phyloP scores from a whole-genome alignment of 306 rosid genomes.

The Echinosophora koreensis region DNA sequence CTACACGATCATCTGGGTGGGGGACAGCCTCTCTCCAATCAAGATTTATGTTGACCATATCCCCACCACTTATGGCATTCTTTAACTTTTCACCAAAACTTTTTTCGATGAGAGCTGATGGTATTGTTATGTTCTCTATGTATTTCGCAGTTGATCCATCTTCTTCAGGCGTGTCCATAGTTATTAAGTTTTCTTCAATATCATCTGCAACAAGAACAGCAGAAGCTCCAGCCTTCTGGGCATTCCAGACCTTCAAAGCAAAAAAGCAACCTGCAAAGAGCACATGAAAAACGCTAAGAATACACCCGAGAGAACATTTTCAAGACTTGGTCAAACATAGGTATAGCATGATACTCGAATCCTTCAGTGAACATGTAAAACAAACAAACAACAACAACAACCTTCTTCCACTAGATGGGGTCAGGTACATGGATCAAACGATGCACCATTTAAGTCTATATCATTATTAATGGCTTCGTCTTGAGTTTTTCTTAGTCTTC shows the following conservation, averaged over 20 bases:
- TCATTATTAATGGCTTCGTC: no score
- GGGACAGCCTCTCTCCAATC: conserved; percentile 97
- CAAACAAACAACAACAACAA: no score
- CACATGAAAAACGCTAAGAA: not conserved
- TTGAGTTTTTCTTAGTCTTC: no score
- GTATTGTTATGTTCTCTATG: conserved; percentile 82
- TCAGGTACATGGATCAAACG: not conserved
- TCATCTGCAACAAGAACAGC: conserved; percentile 95
- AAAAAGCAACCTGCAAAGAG: conserved; percentile 82
- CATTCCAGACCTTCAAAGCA: conserved; percentile 99
- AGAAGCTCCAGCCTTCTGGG: conserved; percentile 98
- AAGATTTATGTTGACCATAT: conserved; percentile 84
- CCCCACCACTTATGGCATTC: conserved; percentile 67
- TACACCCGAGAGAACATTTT: conserved; percentile 1
- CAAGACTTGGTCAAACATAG: not conserved
- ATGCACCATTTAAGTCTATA: no score
- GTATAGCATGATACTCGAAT: conserved; percentile 3
- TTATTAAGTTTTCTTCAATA: conserved; percentile 82
- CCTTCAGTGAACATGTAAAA: not conserved
- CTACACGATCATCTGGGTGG: conserved; percentile 92
- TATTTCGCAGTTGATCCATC: conserved; percentile 78
- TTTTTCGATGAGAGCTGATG: conserved; percentile 87
- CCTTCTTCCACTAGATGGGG: not conserved
- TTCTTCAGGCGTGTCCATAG: conserved; percentile 97
- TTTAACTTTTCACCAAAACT: conserved; percentile 72